These are phyloP conservation scores for Cytospora chrysosperma DNA, from an alignment of 2,329 filamentous ascomycete genomes.

Conservation along the genomic window DNA sequence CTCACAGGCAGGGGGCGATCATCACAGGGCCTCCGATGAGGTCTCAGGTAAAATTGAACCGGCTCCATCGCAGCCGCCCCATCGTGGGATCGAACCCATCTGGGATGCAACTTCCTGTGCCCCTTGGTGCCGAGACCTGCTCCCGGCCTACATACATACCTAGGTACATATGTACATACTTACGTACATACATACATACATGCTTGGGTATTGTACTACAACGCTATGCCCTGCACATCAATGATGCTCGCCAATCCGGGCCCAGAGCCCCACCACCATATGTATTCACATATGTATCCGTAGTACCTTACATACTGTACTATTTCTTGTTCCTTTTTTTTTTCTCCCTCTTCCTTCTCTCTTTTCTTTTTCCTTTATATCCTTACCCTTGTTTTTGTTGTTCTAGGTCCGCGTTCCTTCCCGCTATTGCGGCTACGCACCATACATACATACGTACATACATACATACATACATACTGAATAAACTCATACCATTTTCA, in stretches of 20 bases:
- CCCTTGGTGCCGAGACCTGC: neutral
- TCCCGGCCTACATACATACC: neutral
- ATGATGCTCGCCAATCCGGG: neutral
- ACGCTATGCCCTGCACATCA: too few species aligned
- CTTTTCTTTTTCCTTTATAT: neutral
- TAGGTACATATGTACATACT: too few species aligned
- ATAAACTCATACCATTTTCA: too few species aligned
- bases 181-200: too few species aligned
- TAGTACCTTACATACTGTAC: too few species aligned
- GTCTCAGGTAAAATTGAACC: slow-evolving; percentile 15
- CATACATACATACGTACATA: too few species aligned
- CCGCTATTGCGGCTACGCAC: neutral
- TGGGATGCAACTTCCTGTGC: slow-evolving; percentile 8
- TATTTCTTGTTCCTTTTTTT: neutral
- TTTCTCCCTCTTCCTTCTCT: neutral
- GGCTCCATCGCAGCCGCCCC: neutral
- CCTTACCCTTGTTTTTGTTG: too few species aligned
- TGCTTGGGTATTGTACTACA: too few species aligned
- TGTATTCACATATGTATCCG: too few species aligned
- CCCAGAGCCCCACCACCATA: neutral
- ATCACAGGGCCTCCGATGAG: neutral
- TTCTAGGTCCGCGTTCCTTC: too few species aligned
- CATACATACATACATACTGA: too few species aligned
- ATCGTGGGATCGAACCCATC: neutral
- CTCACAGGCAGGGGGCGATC: neutral